phyloP scores from a whole-genome alignment of 306 rosid species.

The Citrullus mucosospermus region DNA sequence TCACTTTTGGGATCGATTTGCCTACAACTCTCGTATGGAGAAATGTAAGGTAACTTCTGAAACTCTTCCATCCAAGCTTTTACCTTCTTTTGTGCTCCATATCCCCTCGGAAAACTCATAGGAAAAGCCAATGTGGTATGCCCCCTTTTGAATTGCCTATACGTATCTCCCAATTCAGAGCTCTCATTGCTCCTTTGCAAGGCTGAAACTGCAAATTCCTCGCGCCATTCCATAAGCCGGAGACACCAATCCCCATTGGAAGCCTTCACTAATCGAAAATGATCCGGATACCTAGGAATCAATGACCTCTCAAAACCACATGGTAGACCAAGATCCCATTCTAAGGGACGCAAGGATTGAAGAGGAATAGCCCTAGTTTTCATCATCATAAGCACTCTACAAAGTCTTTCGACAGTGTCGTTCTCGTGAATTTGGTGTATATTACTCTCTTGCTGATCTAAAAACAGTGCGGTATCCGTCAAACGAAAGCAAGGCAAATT shows the following conservation, averaged over 20 bases:
- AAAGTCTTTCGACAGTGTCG: conserved; percentile 44
- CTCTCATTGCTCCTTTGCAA: conserved; percentile 53
- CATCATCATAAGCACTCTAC: conserved; percentile 68
- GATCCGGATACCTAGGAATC: conserved; percentile 43
- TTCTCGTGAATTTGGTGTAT: conserved; percentile 38
- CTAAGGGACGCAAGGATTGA: conserved; percentile 40
- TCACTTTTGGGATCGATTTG: conserved; percentile 71
- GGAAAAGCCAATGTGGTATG: conserved; percentile 18
- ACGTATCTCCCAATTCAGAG: conserved; percentile 23
- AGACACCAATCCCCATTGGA: conserved; percentile 33
- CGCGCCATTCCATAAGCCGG: conserved; percentile 37
- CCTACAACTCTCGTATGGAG: conserved; percentile 57
- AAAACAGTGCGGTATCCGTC: conserved; percentile 51
- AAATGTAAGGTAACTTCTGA: conserved; percentile 70
- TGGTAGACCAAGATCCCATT: conserved; percentile 83
- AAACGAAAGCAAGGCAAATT: conserved; percentile 59
- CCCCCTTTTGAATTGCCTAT: conserved; percentile 64
- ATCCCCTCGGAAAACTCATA: conserved; percentile 79
- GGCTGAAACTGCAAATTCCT: conserved; percentile 56
- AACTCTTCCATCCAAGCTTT: conserved; percentile 74
- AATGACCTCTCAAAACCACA: conserved; percentile 45
- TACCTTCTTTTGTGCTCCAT: conserved; percentile 60
- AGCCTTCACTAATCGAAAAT: conserved; percentile 38
- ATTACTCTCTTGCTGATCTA: conserved; percentile 49
- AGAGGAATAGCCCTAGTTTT: conserved; percentile 33